A percentile compares a stretch with the other conserved stretches of the same genome.
phyloP scores from a whole-genome alignment of 2,329 filamentous ascomycete species.

The Colletotrichum tropicale region DNA sequence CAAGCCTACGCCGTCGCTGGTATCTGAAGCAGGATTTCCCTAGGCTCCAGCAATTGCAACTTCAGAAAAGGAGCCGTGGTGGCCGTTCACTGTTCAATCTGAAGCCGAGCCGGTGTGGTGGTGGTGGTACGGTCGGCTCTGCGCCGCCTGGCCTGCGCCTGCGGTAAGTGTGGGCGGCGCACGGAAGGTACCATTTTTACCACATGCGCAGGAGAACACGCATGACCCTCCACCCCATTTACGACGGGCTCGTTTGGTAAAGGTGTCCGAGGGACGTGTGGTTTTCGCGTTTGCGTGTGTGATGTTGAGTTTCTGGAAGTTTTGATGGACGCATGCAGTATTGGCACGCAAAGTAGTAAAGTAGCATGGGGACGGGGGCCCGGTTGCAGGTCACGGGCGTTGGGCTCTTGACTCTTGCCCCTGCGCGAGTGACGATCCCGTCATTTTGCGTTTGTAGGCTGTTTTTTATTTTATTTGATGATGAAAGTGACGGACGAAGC shows the following conservation, averaged over 20 bases:
- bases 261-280: conserved; percentile 12
- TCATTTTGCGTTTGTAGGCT: neutral
- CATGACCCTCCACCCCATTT: neutral
- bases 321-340: neutral
- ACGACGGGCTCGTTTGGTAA: neutral
- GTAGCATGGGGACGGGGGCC: neutral
- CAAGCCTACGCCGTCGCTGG: neutral
- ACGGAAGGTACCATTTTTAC: neutral
- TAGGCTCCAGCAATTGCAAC: neutral
- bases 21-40: neutral
- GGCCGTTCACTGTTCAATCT: neutral
- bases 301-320: neutral
- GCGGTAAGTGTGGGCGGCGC: neutral
- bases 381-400: neutral
- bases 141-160: neutral
- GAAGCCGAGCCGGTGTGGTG: conserved; percentile 5
- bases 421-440: neutral
- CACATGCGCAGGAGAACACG: neutral
- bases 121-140: neutral
- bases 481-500: neutral
- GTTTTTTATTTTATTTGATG: neutral
- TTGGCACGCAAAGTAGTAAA: neutral
- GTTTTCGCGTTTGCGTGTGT: conserved; percentile 11
- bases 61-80: neutral
- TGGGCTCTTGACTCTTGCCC: neutral